phyloP scores from a whole-genome alignment of 164 flowering plant genomes.

The Macadamia tetraphylla region DNA sequence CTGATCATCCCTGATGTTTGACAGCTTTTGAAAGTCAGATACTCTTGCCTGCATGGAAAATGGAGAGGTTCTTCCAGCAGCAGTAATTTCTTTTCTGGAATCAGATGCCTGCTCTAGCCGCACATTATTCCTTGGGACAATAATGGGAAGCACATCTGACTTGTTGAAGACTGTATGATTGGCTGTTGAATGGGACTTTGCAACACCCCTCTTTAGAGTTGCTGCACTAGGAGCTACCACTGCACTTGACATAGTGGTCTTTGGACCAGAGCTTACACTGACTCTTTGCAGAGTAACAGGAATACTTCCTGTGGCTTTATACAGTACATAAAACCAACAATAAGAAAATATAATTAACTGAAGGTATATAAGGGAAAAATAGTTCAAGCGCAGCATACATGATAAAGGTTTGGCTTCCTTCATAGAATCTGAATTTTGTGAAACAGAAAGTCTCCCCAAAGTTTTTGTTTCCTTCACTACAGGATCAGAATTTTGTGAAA shows the following conservation, averaged over 20 bases:
- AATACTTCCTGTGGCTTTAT: slow-evolving; percentile 58
- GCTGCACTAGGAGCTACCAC: slow-evolving; percentile 33
- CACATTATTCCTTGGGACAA: slow-evolving; percentile 60
- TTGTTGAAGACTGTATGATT: slow-evolving; percentile 42
- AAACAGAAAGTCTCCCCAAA: slow-evolving; percentile 46
- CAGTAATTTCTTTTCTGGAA: slow-evolving; percentile 50
- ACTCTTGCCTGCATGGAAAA: slow-evolving; percentile 49
- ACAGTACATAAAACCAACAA: slow-evolving; percentile 11
- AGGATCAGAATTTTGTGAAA: slow-evolving; percentile 59
- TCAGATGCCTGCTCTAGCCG: slow-evolving; percentile 55
- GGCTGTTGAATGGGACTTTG: slow-evolving; percentile 42
- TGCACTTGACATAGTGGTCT: slow-evolving; percentile 31
- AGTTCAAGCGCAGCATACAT: slow-evolving; percentile 36
- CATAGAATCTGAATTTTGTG: slow-evolving; percentile 50
- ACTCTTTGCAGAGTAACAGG: slow-evolving; percentile 84
- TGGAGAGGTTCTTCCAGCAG: slow-evolving; percentile 47
- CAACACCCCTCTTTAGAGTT: slow-evolving; percentile 41
- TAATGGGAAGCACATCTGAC: slow-evolving; percentile 71
- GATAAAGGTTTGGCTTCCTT: slow-evolving; percentile 53
- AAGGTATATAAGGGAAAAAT: not conserved
- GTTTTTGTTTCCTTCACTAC: slow-evolving; percentile 61
- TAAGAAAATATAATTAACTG: slow-evolving; percentile 4
- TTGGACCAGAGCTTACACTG: slow-evolving; percentile 34
- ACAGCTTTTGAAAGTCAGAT: slow-evolving; percentile 45
- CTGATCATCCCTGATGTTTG: slow-evolving; percentile 46